Conservation (phyloP, 2,329 filamentous ascomycete genomes). For the Xylariaceae sp. region DNA sequence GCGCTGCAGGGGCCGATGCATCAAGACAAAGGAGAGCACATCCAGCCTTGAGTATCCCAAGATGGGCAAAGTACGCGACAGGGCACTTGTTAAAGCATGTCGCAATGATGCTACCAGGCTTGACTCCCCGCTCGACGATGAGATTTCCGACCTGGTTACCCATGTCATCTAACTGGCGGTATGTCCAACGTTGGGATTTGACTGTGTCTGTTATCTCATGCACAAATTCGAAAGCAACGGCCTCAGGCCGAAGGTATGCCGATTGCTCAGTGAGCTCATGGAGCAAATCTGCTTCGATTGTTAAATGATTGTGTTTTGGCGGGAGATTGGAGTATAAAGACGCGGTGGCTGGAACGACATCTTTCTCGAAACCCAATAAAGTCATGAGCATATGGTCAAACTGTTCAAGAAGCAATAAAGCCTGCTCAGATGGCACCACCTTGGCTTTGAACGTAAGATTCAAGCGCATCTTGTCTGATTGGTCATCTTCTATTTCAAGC, state of each 20-base stretch:
- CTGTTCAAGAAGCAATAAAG: conserved; percentile 62
- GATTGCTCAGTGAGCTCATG: conserved; percentile 75
- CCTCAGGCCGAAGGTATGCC: conserved; percentile 52
- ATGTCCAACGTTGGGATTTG: conserved; percentile 63
- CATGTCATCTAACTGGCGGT: conserved; percentile 63
- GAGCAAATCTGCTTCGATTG: conserved; percentile 56
- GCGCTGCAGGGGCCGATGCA: conserved; percentile 63
- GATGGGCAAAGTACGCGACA: conserved; percentile 76
- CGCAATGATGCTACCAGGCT: conserved; percentile 61
- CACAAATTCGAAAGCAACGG: conserved; percentile 72
- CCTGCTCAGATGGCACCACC: conserved; percentile 66
- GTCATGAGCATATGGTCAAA: conserved; percentile 64
- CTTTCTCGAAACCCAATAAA: conserved; percentile 48
- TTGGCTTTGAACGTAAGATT: conserved; percentile 63
- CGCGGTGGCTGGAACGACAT: conserved; percentile 22
- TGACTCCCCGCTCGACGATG: conserved; percentile 46
- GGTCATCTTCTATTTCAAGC: conserved; percentile 65
- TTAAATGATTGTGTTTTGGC: conserved; percentile 53
- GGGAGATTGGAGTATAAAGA: conserved; percentile 63
- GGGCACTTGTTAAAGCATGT: conserved; percentile 83
- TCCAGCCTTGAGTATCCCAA: conserved; percentile 78
- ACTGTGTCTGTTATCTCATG: conserved; percentile 47
- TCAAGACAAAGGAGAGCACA: conserved; percentile 80
- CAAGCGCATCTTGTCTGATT: conserved; percentile 48
- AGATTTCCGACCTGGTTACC: conserved; percentile 71